Percentiles rank a stretch among this genome's conserved stretches.
These are phyloP conservation scores for Chamaenerion angustifolium DNA, from an alignment of 345 rosid genomes.

Conservation along the genomic window DNA sequence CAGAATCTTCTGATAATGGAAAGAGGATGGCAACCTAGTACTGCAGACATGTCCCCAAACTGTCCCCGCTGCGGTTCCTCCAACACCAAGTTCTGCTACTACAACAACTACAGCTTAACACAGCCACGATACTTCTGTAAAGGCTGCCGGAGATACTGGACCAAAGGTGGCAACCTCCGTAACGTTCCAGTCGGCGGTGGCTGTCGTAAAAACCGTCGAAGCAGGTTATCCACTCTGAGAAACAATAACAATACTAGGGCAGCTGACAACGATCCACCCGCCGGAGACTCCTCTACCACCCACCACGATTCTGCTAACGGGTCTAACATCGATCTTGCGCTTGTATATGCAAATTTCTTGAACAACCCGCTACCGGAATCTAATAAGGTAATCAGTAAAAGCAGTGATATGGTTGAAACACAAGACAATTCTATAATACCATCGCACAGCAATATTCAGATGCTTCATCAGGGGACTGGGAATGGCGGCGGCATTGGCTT, in stretches of 20 bases:
- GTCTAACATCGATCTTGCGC: conserved; percentile 36
- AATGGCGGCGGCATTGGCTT: neutral
- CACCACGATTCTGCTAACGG: conserved; percentile 3
- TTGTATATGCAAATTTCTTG: conserved; percentile 46
- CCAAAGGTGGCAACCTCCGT: conserved; percentile 46
- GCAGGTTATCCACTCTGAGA: conserved; percentile 11
- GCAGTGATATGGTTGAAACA: too few species aligned
- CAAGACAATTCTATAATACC: too few species aligned
- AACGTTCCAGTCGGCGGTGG: conserved; percentile 54
- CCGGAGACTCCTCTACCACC: too few species aligned
- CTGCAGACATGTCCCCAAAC: conserved; percentile 32
- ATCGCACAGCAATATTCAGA: too few species aligned
- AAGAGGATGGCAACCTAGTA: conserved; percentile 23
- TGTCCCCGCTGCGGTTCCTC: conserved; percentile 57
- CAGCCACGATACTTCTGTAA: conserved; percentile 62
- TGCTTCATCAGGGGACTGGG: neutral
- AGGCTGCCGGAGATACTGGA: conserved; percentile 57
- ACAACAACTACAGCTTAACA: conserved; percentile 59
- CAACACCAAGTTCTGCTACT: conserved; percentile 52
- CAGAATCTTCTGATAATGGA: conserved; percentile 28
- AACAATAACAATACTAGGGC: conserved; percentile 10
- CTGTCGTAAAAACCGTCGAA: conserved; percentile 40
- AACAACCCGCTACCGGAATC: conserved; percentile 19
- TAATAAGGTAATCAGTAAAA: neutral
- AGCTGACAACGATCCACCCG: too few species aligned